Base-by-base conservation (phyloP, 2,329 filamentous ascomycete species). In the Leptographium wingfieldii region DNA sequence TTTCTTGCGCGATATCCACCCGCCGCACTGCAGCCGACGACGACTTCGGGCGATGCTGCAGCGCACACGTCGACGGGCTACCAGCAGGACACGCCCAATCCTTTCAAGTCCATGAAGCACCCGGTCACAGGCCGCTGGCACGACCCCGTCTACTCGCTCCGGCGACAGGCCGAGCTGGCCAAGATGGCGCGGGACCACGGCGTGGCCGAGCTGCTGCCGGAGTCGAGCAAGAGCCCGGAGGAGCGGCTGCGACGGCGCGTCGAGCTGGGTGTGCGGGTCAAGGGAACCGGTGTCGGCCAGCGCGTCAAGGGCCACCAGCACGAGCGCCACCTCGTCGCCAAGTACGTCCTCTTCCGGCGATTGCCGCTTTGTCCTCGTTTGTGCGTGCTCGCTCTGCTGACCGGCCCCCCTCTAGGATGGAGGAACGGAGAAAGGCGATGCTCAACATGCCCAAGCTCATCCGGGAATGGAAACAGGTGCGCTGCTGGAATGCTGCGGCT, bases 1-100 rank as follows among this genome's bases (percentile, higher is more conserved):
- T 96, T 99, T 81, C 88, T 99, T 73, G 87, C 87, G 60, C 87
- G 88, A 65, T 96, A 92, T 73, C 94, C 94, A 51, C 91, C 92
- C 55, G 80, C 76, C 58, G 73, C 80, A 66, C 80, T 86, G 69
- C 74, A 83, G 62, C 73, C 80, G 61, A 69, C 72, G 56, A 72
- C 73, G 61, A 70, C 74, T 56, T 3, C 12, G 14, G 68, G 72
- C 56, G 68, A 73, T 65, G 66, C 76, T 64, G 69, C 66, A 69
- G 66, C 66, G 66, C 55, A 29, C 5, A 14, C 54, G 10, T n/a
- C 40, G 73, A 79, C 75, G 63, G 73, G 72, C 60, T 85, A 76
- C 76, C 79, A 82, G 67, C 75, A 76, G 67, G 74, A 77, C 70
- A 76, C 83, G 62, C 77, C 80, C 57, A 94, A 95, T 70, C 92